Base-by-base conservation (phyloP, 73 alveolate genomes). In the Paramecium primaurelia region DNA sequence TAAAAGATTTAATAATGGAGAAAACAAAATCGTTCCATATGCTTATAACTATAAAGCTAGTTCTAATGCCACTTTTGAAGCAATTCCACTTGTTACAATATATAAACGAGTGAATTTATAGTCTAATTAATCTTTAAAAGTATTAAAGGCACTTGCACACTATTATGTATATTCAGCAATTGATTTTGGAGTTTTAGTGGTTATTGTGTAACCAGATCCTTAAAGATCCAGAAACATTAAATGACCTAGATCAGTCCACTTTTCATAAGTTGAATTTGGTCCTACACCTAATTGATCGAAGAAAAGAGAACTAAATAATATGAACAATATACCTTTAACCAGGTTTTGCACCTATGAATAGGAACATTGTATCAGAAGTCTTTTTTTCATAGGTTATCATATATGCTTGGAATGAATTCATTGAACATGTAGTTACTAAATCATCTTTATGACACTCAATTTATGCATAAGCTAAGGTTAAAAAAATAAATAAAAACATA, bases 11-110 rank as follows among this genome's bases (percentile, higher is more conserved):
- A 64, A 34, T 34, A 64, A 64, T 64, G 84, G 84, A 64, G 84
- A 64, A 64, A 64, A 64, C 28, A 64, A 64, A 64, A 64, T 64
- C 11, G 84, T 64, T 64, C 84, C 84, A 64, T 64, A 64, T 64
- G 84, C 84, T 12, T 64, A 25, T 28, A 64, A 64, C 30, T 32
- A 7, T 12, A 64, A 11, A 28, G 84, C 84, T 3, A 64, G 51
- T 32, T 64, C 84, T 11, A 64, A 12, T 3, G 84, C 84, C 8
- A 64, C 84, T n/a, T 34, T 64, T 64, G 84, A 64, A 64, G 32
- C 14, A 5, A 64, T 34, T 6, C 84, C 84, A 8, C 84, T 64
- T 3, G 84, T 64, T 1, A 64, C 84, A 11, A 64, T n/a, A 18
- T 64, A 64, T 12, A 64, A 26, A 11, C 84, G 42, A 14, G 84